Evolutionary conservation across 208 protist species (phyloP).

Genomic region (Acanthamoeba lenticulata): DNA sequence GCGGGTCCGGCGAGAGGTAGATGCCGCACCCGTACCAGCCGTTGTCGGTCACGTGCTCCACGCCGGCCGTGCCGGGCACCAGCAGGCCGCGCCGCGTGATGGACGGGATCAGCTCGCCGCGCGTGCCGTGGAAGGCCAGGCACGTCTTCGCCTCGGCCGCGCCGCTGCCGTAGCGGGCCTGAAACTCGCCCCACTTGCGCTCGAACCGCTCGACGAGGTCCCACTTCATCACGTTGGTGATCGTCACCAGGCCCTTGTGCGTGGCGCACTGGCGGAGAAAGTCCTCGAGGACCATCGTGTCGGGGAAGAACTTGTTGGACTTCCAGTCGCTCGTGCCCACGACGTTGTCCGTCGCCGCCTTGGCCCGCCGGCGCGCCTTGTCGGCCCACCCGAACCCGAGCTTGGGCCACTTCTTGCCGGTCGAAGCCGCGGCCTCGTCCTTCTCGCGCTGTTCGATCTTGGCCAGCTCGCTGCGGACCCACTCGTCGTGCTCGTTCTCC

Average conservation of each 20-base stretch:
- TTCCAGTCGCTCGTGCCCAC: constrained; percentile 27
- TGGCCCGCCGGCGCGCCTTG: background rate
- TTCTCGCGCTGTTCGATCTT: constrained; percentile 17
- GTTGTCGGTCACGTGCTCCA: constrained; percentile 55
- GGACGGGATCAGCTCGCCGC: constrained; percentile 13
- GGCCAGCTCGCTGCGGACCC: constrained; percentile 2
- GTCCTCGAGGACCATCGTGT: background rate
- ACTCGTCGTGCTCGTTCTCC: constrained; percentile 48
- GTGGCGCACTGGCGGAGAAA: background rate
- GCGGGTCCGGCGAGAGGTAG: constrained; percentile 52
- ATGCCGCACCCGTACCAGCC: constrained; percentile 55
- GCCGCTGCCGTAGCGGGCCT: constrained; percentile 31
- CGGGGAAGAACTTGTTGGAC: background rate
- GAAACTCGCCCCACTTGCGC: constrained; percentile 45
- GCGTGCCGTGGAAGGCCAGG: constrained; percentile 62
- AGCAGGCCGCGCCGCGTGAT: constrained; percentile 26
- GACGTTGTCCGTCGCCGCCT: background rate
- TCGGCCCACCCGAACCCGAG: background rate
- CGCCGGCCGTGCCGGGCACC: constrained; percentile 43
- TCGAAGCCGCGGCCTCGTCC: background rate
- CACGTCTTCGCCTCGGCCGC: background rate
- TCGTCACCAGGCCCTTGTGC: background rate
- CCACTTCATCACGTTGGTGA: constrained; percentile 43
- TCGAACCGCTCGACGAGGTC: constrained; percentile 58
- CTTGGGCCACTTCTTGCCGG: background rate